These are phyloP conservation scores for Phanerodontia chrysosporium DNA, from an alignment of 768 basidiomycete genomes.

Conservation along the genomic window DNA sequence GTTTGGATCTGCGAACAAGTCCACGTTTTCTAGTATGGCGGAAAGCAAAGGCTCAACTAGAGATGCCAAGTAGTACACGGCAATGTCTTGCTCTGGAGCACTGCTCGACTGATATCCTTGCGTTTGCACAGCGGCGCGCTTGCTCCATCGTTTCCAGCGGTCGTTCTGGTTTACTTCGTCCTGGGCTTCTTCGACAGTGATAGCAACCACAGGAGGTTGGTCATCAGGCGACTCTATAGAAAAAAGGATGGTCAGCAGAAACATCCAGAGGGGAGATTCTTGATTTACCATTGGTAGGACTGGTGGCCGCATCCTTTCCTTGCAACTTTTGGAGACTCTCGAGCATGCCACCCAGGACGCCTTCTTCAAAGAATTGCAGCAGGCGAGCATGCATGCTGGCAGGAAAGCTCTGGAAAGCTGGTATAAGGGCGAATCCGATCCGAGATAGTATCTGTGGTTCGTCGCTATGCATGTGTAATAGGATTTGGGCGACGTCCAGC, in stretches of 20 bases:
- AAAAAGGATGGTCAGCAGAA: background rate
- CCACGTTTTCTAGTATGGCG: conserved; percentile 55
- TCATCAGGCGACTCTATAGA: background rate
- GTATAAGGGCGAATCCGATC: conserved; percentile 67
- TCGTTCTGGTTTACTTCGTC: conserved; percentile 19
- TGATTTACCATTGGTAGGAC: conserved; percentile 17
- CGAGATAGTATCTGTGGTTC: conserved; percentile 50
- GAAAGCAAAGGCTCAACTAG: conserved; percentile 60
- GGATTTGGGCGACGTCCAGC: conserved; percentile 67
- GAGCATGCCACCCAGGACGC: conserved; percentile 51
- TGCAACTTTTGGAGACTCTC: conserved; percentile 36
- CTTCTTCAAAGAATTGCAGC: conserved; percentile 64
- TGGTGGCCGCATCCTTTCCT: conserved; percentile 10
- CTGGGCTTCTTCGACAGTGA: conserved; percentile 52
- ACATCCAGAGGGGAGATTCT: conserved; percentile 6
- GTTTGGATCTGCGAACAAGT: conserved; percentile 30
- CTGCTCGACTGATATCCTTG: conserved; percentile 40
- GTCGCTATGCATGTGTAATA: conserved; percentile 51
- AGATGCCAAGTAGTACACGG: conserved; percentile 57
- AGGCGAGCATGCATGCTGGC: conserved; percentile 59
- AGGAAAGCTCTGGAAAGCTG: conserved; percentile 67
- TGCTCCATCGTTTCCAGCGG: conserved; percentile 23
- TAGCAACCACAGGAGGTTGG: conserved; percentile 44
- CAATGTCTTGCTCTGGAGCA: conserved; percentile 50
- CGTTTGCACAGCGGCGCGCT: conserved; percentile 5